phyloP scores from a whole-genome alignment of 305 asterid species.

The Solanum aculeatissimum region DNA sequence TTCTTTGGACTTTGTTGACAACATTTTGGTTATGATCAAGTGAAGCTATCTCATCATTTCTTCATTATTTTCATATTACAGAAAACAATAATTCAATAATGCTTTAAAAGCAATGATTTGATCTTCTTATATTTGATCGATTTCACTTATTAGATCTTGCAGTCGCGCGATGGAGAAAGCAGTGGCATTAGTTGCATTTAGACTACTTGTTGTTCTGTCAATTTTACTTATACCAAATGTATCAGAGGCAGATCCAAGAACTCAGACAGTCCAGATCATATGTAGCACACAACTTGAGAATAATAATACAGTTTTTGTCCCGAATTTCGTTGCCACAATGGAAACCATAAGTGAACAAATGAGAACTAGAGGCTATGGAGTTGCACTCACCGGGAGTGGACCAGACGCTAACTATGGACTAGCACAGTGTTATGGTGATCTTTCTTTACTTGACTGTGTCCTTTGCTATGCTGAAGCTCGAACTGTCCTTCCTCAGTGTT shows the following conservation, averaged over 20 bases:
- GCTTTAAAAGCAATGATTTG: background rate
- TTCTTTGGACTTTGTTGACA: background rate
- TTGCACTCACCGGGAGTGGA: slow-evolving; percentile 27
- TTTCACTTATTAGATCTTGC: background rate
- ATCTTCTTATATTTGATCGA: background rate
- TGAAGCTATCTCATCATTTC: background rate
- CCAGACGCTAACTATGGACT: slow-evolving; percentile 34
- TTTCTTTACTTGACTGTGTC: slow-evolving; percentile 39
- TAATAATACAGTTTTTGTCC: slow-evolving; percentile 23
- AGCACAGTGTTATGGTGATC: slow-evolving; percentile 66
- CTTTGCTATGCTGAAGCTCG: slow-evolving; percentile 50
- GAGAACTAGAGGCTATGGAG: slow-evolving; percentile 27
- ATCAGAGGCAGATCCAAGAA: slow-evolving; percentile 38
- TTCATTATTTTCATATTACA: background rate
- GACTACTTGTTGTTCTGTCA: background rate
- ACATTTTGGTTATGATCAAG: background rate
- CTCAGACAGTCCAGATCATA: slow-evolving; percentile 17
- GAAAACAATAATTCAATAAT: background rate
- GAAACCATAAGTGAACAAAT: slow-evolving; percentile 40
- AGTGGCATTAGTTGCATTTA: background rate
- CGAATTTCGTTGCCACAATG: slow-evolving; percentile 40
- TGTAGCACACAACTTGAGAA: slow-evolving; percentile 26
- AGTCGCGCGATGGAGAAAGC: background rate
- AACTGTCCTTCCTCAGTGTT: slow-evolving; percentile 43
- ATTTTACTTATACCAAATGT: slow-evolving; percentile 27